These are phyloP conservation scores for Xylaria sp. DNA, from an alignment of 2,329 filamentous ascomycete genomes.

Conservation along the genomic window DNA sequence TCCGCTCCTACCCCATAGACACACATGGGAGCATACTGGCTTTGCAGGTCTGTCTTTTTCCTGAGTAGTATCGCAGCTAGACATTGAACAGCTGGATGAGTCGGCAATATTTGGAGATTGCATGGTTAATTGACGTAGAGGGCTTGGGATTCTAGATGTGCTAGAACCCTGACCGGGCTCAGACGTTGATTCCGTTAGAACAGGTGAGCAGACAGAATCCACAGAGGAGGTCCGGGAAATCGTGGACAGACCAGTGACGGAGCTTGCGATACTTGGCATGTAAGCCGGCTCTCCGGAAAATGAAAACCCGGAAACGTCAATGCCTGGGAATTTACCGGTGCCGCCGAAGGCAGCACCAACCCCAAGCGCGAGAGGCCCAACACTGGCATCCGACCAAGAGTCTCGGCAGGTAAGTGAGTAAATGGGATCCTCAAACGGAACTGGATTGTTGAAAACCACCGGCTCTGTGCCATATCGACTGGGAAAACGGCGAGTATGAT, in stretches of 20 bases:
- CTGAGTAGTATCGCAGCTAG: background rate
- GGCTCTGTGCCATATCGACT: slow-evolving; percentile 8
- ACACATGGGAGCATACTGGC: slow-evolving; percentile 50
- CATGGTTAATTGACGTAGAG: slow-evolving; percentile 37
- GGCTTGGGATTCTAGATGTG: slow-evolving; percentile 38
- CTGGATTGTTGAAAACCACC: slow-evolving; percentile 20
- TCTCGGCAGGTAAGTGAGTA: slow-evolving; percentile 28
- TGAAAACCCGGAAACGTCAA: slow-evolving; percentile 28
- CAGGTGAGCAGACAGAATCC: slow-evolving; percentile 38
- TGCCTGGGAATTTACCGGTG: slow-evolving; percentile 31
- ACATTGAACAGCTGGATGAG: background rate
- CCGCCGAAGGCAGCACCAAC: slow-evolving; percentile 13
- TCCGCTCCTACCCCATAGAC: slow-evolving; percentile 53
- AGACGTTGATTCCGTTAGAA: slow-evolving; percentile 38
- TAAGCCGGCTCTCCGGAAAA: slow-evolving; percentile 8
- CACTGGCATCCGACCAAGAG: slow-evolving; percentile 36
- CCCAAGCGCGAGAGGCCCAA: slow-evolving; percentile 24
- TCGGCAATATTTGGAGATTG: background rate
- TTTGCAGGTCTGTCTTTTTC: slow-evolving; percentile 39
- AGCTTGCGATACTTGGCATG: slow-evolving; percentile 32
- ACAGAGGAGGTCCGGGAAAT: slow-evolving; percentile 37
- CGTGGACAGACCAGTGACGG: slow-evolving; percentile 37
- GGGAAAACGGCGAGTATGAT: background rate
- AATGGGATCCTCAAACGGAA: slow-evolving; percentile 19
- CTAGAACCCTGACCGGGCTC: slow-evolving; percentile 24